phyloP scores from a whole-genome alignment of 2,329 filamentous ascomycete species.

The Davidsoniella neocaledoniae region DNA sequence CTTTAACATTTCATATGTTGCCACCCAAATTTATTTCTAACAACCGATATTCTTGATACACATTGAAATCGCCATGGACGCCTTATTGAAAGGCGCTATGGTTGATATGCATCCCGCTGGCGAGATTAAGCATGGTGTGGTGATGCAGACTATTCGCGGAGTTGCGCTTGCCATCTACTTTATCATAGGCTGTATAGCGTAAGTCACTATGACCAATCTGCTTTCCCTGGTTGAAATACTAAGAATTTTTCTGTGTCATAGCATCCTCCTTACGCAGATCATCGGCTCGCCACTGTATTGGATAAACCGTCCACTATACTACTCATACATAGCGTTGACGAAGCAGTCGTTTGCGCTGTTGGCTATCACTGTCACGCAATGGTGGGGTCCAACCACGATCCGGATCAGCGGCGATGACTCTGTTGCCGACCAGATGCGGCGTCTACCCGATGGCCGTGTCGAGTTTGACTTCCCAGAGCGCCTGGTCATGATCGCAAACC shows the following conservation, averaged over 20 bases:
- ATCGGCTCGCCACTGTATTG: constrained; percentile 62
- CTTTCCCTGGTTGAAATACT: background rate
- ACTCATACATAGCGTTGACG: constrained; percentile 73
- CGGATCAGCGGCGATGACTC: constrained; percentile 70
- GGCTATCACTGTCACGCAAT: constrained; percentile 64
- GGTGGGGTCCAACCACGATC: constrained; percentile 73
- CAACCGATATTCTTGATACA: background rate
- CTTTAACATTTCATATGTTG: background rate
- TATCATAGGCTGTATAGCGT: constrained; percentile 30
- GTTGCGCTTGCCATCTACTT: constrained; percentile 38
- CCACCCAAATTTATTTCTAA: background rate
- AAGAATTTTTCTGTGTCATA: constrained; percentile 17
- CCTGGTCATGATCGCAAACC: constrained; percentile 71
- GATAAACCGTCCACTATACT: constrained; percentile 60
- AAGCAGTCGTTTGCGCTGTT: constrained; percentile 71
- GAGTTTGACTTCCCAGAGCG: constrained; percentile 69
- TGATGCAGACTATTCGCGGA: constrained; percentile 35
- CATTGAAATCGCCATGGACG: background rate
- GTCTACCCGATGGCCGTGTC: constrained; percentile 54
- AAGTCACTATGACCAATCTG: constrained; percentile 16
- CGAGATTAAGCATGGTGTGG: constrained; percentile 32
- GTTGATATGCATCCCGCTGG: constrained; percentile 33
- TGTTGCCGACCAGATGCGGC: constrained; percentile 56
- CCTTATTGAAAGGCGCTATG: constrained; percentile 6
- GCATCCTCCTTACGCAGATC: constrained; percentile 55